Conservation (phyloP, 2,329 filamentous ascomycete genomes). For the Fusarium sp. region DNA sequence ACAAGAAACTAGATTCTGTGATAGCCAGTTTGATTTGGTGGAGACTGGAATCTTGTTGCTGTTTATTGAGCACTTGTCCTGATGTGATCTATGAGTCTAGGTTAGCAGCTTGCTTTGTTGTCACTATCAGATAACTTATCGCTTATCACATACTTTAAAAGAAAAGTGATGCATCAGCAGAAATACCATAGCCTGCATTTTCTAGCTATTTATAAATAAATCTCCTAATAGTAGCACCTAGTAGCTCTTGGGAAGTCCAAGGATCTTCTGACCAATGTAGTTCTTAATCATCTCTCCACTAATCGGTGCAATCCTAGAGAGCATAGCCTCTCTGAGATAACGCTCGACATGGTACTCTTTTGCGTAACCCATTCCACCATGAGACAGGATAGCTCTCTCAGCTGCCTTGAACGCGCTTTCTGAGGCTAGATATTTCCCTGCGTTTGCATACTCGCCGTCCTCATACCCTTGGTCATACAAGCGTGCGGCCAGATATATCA, state of each 20-base stretch:
- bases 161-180: too few relatives aligned
- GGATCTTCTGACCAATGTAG: not conserved
- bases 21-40: too few relatives aligned
- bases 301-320: not conserved
- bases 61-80: too few relatives aligned
- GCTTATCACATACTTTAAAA: too few relatives aligned
- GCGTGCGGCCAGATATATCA: conserved; percentile 19
- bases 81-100: too few relatives aligned
- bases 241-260: not conserved
- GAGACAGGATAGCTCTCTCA: not conserved
- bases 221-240: too few relatives aligned
- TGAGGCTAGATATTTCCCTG: not conserved
- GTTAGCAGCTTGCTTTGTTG: too few relatives aligned
- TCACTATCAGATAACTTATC: too few relatives aligned
- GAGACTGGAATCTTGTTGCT: too few relatives aligned
- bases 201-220: too few relatives aligned
- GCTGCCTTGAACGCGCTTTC: not conserved
- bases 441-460: not conserved
- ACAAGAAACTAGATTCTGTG: too few relatives aligned
- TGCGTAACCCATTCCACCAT: not conserved
- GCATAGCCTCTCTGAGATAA: not conserved
- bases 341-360: not conserved
- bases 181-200: rapidly evolving
- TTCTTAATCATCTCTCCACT: not conserved
- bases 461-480: not conserved